phyloP scores from a whole-genome alignment of 2,329 filamentous ascomycete genomes.

The Lecanicillium sp. region DNA sequence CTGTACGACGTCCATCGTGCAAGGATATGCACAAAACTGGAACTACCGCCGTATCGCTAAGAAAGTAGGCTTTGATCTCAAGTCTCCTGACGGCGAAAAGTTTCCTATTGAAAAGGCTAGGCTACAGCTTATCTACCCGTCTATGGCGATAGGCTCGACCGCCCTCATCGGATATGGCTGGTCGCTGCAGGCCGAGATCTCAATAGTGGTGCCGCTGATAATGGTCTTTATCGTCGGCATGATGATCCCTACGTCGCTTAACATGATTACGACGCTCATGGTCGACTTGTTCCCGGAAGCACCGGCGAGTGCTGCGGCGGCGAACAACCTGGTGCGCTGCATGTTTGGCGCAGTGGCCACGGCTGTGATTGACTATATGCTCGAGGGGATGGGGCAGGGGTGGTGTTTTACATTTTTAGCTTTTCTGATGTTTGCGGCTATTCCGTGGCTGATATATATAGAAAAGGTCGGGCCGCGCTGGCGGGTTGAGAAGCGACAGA shows the following conservation, averaged over 20 bases:
- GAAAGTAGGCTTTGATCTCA: conserved; percentile 54
- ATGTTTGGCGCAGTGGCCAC: conserved; percentile 53
- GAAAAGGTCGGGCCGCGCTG: conserved; percentile 42
- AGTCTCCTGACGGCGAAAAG: conserved; percentile 44
- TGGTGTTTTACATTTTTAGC: conserved; percentile 58
- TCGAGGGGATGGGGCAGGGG: conserved; percentile 49
- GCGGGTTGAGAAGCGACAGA: conserved; percentile 45
- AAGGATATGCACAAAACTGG: conserved; percentile 55
- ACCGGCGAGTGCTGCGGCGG: conserved; percentile 56
- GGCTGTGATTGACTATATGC: conserved; percentile 54
- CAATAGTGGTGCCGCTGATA: conserved; percentile 49
- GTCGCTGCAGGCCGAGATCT: conserved; percentile 45
- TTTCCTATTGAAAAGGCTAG: conserved; percentile 53
- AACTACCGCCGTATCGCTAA: conserved; percentile 66
- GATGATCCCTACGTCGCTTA: conserved; percentile 55
- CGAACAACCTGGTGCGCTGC: conserved; percentile 60
- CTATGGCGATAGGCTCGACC: conserved; percentile 47
- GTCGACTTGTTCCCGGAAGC: conserved; percentile 57
- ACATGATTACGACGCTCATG: conserved; percentile 56
- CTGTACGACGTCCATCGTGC: conserved; percentile 41
- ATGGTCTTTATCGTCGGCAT: conserved; percentile 52
- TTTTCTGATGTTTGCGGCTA: conserved; percentile 41
- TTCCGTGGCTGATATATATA: conserved; percentile 45
- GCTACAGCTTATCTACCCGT: conserved; percentile 47
- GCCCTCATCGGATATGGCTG: conserved; percentile 53